Conservation (phyloP, 345 rosid species). For the Eucalyptus sp. region DNA sequence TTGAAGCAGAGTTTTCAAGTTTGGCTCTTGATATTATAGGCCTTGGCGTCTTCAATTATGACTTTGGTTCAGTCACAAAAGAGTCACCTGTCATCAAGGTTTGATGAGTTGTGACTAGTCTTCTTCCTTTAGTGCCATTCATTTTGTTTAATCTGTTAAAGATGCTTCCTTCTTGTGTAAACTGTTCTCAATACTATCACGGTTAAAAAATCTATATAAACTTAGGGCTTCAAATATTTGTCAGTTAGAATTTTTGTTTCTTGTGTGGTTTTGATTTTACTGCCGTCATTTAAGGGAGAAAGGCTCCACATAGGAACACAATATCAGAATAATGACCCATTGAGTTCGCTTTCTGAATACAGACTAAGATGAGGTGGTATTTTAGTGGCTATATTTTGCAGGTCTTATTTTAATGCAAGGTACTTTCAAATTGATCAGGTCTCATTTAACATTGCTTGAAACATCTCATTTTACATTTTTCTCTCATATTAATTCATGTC, state of each 20-base stretch:
- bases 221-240: not conserved
- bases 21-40: slow-evolving; percentile 95
- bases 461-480: not conserved
- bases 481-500: not conserved
- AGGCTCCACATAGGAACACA: not conserved
- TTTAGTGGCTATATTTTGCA: not conserved
- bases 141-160: not conserved
- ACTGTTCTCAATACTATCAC: not conserved
- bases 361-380: not conserved
- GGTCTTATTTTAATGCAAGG: not conserved
- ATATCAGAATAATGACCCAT: not conserved
- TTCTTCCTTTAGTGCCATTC: not conserved
- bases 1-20: slow-evolving; percentile 93
- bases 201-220: not conserved
- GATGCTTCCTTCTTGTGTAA: not conserved
- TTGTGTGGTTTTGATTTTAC: not conserved
- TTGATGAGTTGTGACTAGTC: not conserved
- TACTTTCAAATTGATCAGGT: not conserved
- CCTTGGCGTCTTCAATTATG: slow-evolving; percentile 85
- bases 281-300: not conserved
- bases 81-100: slow-evolving; percentile 98
- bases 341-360: not conserved
- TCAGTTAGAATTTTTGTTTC: not conserved
- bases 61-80: slow-evolving; percentile 86
- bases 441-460: not conserved